Evolutionary conservation across 140 eudicot species (phyloP).

Genomic region (Bidens hawaiensis): DNA sequence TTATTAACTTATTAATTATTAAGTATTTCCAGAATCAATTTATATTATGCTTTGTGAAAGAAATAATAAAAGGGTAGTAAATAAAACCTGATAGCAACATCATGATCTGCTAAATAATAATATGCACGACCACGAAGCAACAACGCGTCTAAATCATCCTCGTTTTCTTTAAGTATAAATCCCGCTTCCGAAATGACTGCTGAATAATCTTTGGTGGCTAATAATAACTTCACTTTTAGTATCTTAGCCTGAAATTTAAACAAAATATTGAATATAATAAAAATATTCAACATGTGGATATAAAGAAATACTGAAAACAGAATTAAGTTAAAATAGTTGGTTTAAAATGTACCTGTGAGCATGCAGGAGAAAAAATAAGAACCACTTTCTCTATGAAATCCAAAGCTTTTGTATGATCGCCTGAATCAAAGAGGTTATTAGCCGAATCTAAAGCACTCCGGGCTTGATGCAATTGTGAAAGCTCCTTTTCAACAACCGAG

Average conservation of each 20-base stretch:
- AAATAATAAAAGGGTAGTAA: not conserved
- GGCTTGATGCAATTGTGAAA: slow-evolving; percentile 82
- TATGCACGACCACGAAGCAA: slow-evolving; percentile 95
- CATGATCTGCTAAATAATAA: slow-evolving; percentile 95
- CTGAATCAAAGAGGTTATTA: slow-evolving; percentile 40
- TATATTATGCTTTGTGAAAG: not conserved
- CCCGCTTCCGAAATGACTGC: slow-evolving; percentile 80
- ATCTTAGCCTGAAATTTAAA: slow-evolving; percentile 62
- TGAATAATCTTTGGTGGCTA: slow-evolving; percentile 72
- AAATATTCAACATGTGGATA: not conserved
- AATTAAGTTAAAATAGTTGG: not conserved
- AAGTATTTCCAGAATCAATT: not conserved
- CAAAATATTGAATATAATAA: no score
- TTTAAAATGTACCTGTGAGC: slow-evolving; percentile 53
- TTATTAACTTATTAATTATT: not conserved
- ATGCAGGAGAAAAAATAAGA: slow-evolving; percentile 87
- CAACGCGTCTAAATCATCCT: slow-evolving; percentile 69
- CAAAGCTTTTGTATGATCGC: slow-evolving; percentile 61
- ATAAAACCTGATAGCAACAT: slow-evolving; percentile 80
- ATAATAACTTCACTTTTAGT: slow-evolving; percentile 67
- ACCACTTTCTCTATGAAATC: slow-evolving; percentile 82
- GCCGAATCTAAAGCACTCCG: slow-evolving; percentile 68
- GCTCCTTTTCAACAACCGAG: slow-evolving; percentile 80
- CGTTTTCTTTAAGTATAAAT: slow-evolving; percentile 78
- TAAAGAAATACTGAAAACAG: not conserved